Evolutionary conservation across 257 asterid genomes (phyloP).

Genomic region (Jasminum sambac): DNA sequence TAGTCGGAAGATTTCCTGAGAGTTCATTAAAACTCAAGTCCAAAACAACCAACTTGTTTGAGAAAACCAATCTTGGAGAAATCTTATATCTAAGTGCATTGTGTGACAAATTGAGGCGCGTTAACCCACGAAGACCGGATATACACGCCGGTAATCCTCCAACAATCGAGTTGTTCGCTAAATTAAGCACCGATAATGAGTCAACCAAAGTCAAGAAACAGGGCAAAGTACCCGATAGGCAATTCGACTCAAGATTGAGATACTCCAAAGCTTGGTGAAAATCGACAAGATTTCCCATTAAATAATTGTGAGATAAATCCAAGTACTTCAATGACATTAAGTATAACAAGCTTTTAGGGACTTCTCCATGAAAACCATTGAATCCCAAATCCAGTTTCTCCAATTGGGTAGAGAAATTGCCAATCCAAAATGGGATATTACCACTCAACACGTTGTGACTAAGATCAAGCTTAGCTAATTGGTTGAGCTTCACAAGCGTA

Average conservation of each 20-base stretch:
- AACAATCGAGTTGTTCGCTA: constrained; percentile 67
- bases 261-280: constrained; percentile 55
- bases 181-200: constrained; percentile 60
- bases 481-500: constrained; percentile 32
- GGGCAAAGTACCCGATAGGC: constrained; percentile 71
- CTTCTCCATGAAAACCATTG: constrained; percentile 55
- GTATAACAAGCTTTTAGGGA: constrained; percentile 55
- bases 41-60: constrained; percentile 53
- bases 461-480: constrained; percentile 51
- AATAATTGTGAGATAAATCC: constrained; percentile 71
- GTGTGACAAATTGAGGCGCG: constrained; percentile 69
- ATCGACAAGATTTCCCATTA: constrained; percentile 55
- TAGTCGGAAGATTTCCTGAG: constrained; percentile 66
- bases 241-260: constrained; percentile 62
- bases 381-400: constrained; percentile 54
- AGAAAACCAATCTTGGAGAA: constrained; percentile 77
- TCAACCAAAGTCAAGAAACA: constrained; percentile 60
- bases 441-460: constrained; percentile 59
- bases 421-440: constrained; percentile 64
- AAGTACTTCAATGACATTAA: constrained; percentile 43
- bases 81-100: constrained; percentile 69
- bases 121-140: constrained; percentile 50
- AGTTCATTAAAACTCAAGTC: constrained; percentile 83
- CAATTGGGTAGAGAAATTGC: constrained; percentile 56
- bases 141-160: constrained; percentile 92